These are phyloP conservation scores for Paecilomyces dactylethromorphus DNA, from an alignment of 2,329 filamentous ascomycete genomes.

Conservation along the genomic window DNA sequence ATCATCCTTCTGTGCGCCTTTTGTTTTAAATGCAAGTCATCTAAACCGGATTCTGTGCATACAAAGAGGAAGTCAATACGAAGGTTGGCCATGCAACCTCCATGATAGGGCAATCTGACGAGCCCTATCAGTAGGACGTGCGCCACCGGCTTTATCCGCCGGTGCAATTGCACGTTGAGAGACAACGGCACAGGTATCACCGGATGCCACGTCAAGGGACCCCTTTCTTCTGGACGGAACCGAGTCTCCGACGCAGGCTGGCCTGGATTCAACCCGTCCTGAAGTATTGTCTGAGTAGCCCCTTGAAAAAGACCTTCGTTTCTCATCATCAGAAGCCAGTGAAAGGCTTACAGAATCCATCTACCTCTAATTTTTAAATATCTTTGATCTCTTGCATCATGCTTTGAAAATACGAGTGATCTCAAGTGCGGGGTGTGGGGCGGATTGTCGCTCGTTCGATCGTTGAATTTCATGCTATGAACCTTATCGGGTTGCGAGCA, in stretches of 20 bases:
- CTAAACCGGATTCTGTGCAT: background rate
- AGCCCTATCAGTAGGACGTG: background rate
- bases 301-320: background rate
- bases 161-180: background rate
- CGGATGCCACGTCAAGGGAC: background rate
- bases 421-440: constrained; percentile 5
- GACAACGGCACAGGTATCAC: background rate
- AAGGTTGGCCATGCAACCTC: background rate
- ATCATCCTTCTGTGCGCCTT: background rate
- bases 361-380: background rate
- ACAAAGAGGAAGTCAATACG: background rate
- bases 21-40: background rate
- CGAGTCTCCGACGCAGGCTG: background rate
- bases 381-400: background rate
- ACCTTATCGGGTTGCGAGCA: background rate
- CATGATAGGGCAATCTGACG: background rate
- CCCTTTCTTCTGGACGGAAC: background rate
- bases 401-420: background rate
- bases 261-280: background rate
- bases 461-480: background rate
- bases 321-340: background rate
- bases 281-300: background rate
- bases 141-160: background rate
- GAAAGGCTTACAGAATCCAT: background rate
- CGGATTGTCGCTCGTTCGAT: background rate